Conservation (phyloP, 2,329 filamentous ascomycete species). For the Erysiphe pulchra region DNA sequence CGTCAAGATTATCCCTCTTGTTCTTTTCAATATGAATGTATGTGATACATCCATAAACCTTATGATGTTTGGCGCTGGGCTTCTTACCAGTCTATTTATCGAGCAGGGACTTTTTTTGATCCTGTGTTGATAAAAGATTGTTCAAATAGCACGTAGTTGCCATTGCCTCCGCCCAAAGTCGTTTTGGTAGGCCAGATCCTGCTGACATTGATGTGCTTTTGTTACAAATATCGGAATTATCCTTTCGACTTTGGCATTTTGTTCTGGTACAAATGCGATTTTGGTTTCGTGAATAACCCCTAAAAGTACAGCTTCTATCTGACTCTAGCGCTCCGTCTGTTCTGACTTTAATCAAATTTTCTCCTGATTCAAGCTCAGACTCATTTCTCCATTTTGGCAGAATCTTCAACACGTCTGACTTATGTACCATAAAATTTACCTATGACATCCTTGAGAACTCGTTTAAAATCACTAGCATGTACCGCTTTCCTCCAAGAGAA, state of each 20-base stretch:
- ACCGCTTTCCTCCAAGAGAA: background rate
- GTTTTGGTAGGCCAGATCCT: background rate
- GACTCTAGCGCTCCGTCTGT: background rate
- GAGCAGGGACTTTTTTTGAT: background rate
- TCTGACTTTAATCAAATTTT: background rate
- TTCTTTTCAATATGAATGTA: background rate
- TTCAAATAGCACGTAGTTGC: background rate
- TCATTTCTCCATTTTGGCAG: background rate
- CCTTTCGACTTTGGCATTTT: background rate
- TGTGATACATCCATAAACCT: background rate
- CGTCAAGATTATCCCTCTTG: background rate
- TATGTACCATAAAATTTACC: background rate
- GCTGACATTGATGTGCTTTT: background rate
- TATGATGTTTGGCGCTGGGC: background rate
- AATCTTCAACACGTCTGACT: background rate
- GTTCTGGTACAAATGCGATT: background rate
- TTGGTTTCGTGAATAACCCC: background rate
- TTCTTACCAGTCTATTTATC: background rate
- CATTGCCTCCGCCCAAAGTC: background rate
- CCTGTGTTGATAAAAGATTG: background rate
- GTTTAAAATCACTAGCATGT: background rate
- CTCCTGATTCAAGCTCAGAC: background rate
- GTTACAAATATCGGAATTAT: background rate
- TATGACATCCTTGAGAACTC: background rate
- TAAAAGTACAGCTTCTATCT: background rate